Percentiles rank a stretch among this genome's conserved stretches.
phyloP scores from a whole-genome alignment of 257 asterid species.

The Solanum medicagineum region DNA sequence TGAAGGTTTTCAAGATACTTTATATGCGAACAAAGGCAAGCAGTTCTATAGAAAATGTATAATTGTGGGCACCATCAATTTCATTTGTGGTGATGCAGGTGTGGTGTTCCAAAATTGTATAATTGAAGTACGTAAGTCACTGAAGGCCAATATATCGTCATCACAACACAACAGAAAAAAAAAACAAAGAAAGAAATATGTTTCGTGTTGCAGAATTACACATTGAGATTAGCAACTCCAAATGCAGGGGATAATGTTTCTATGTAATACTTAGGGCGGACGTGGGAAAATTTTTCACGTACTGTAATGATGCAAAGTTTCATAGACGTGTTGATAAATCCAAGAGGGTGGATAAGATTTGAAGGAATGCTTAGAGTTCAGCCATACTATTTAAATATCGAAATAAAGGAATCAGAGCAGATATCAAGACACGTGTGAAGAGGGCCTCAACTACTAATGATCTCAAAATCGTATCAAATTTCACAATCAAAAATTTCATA shows the following conservation, averaged over 20 bases:
- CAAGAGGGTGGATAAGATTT: neutral
- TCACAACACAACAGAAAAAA: slow-evolving; percentile 3
- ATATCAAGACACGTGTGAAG: neutral
- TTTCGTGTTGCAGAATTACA: neutral
- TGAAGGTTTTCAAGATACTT: slow-evolving; percentile 5
- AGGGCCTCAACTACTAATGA: neutral
- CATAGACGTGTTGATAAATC: neutral
- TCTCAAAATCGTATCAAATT: neutral
- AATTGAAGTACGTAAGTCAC: neutral
- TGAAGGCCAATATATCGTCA: neutral
- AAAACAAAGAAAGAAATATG: neutral
- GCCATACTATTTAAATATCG: neutral
- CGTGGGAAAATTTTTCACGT: neutral
- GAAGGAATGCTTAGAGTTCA: neutral
- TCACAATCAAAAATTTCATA: neutral
- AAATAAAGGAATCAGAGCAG: neutral
- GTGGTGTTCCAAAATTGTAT: neutral
- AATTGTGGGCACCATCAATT: slow-evolving; percentile 5
- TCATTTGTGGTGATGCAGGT: neutral
- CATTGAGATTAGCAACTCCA: neutral
- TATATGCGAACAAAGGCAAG: neutral
- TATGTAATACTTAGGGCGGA: neutral
- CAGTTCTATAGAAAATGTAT: slow-evolving; percentile 1
- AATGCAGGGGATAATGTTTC: neutral
- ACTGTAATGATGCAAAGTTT: neutral